These are phyloP conservation scores for Fagopyrum esculentum DNA, from an alignment of 148 eudicot genomes.

Conservation along the genomic window DNA sequence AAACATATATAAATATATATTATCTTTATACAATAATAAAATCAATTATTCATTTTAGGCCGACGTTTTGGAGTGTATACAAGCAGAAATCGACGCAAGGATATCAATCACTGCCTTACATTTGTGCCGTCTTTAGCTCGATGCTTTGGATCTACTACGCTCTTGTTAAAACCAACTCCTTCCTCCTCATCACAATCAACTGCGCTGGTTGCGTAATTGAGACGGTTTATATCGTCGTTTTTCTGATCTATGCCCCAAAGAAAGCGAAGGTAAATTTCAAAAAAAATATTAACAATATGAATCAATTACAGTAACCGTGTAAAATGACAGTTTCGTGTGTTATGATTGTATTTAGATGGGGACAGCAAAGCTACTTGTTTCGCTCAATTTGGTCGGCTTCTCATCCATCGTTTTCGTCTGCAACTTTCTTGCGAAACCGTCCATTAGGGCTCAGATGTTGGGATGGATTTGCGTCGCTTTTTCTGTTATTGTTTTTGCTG, in stretches of 20 bases:
- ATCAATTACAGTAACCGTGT: not conserved
- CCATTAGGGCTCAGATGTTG: constrained; percentile 31
- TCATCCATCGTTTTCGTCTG: not conserved
- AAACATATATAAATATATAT: not conserved
- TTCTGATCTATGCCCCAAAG: constrained; percentile 56
- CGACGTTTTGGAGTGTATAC: constrained; percentile 57
- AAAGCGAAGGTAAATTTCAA: constrained; percentile 37
- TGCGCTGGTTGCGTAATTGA: constrained; percentile 45
- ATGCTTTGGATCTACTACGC: constrained; percentile 68
- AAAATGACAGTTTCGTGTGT: constrained; percentile 6
- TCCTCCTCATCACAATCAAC: constrained; percentile 59
- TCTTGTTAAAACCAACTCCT: constrained; percentile 38
- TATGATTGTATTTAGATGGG: not conserved
- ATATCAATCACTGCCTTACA: constrained; percentile 67
- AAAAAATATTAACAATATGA: too few relatives aligned
- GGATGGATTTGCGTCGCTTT: constrained; percentile 82
- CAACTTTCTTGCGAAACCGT: not conserved
- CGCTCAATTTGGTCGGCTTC: constrained; percentile 32
- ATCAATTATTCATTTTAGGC: constrained; percentile 21
- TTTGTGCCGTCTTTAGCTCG: constrained; percentile 73
- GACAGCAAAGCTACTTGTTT: constrained; percentile 39
- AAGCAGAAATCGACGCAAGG: constrained; percentile 77
- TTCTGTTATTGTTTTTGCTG: constrained; percentile 59
- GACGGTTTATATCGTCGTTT: constrained; percentile 37
- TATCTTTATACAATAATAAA: not conserved